Base-by-base conservation (phyloP, 208 protist genomes). In the Phytomonas serpens region DNA sequence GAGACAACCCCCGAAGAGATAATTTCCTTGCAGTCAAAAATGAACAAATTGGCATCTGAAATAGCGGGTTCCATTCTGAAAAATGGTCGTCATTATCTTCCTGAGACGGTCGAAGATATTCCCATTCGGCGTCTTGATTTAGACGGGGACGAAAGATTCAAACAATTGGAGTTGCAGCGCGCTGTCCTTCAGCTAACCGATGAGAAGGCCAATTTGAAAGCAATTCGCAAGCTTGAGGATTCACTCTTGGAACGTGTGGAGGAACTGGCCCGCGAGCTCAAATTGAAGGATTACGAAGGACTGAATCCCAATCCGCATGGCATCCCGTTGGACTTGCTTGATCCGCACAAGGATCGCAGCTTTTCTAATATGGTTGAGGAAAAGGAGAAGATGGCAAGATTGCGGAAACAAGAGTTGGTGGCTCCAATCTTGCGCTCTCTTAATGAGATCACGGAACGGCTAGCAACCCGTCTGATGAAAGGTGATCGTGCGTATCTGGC, bases 151-250 rank as follows among this genome's bases (percentile, higher is more conserved):
- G 57, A 40, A n/a, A 72, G 72, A 36, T 94, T 94, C 77, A 70
- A 72, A 57, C 32, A 73, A 7, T 77, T 94, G 23, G 89, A 94
- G 79, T 71, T 82, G 72, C 69, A 89, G 78, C 84, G 86, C 38
- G 84, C 85, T 23, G 79, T 78, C 11, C 73, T 92, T 34, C 90
- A 91, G 71, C 77, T 74, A 37, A 81, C 83, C 40, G 67, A 91
- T 62, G 75, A 68, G 75, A 74, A 75, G 51, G 76, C 76, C 71
- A 90, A 82, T 73, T 72, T 76, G 16, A 42, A 65, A 6, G 79
- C 83, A 74, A 90, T 92, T 74, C 79, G 81, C 51, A 80, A 84
- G 1, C 70, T 92, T 0, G 86, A 94, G 69, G 75, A 82, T n/a
- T 65, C 84, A 61, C 75, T 92, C 47, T 92, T 93, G 72, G 77